Base-by-base conservation (phyloP, 2,329 filamentous ascomycete genomes). In the Gremmenia infestans region DNA sequence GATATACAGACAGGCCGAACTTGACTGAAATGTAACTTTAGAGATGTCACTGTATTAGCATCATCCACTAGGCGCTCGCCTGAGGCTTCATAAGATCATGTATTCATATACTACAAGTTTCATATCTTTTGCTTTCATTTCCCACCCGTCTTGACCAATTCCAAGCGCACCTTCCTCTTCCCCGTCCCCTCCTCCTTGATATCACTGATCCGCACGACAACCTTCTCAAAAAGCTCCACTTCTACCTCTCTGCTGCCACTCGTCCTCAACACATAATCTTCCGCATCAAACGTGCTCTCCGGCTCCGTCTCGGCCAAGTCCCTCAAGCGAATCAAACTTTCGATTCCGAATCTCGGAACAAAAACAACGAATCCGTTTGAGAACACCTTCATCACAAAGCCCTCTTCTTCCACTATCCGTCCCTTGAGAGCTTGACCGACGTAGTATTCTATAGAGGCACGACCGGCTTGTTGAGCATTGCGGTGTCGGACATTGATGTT, bases 401-500 rank as follows among this genome's bases (percentile, higher is more conserved):
- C 94, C 56, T 97, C 92, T 72, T 97, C 92, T 65, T 92, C 87
- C 7, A 83, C 82, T 32, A 82, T 78, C 63, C 78, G 77, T 60
- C 82, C 91, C 75, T 94, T 94, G 54, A 99, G 85, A 12, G 93
- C 91, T 75, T 99, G 94, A 0, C 94, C 94, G 49, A 99, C 94
- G 71, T 97, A 99, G 76, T 97, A 99, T 66, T 96, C 92, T 60
- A 99, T 92, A 65, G 88, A 94, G 25, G 94, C 93, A 57, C 94
- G 86, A 37, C 93, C 93, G 2, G 94, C 94, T 74, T 96, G 87
- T 74, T 99, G 94, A 35, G 94, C 94, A 72, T 99, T 99, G 68
- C 94, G 90, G 73, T 99, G 94, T 7, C 94, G 87, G 56, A 94
- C 86, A 72, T 99, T 99, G 81, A 99, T 97, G 76, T 99, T 99